Evolutionary conservation across 83 land plant genomes (phyloP).

Genomic region (Diphasiastrum complanatum): DNA sequence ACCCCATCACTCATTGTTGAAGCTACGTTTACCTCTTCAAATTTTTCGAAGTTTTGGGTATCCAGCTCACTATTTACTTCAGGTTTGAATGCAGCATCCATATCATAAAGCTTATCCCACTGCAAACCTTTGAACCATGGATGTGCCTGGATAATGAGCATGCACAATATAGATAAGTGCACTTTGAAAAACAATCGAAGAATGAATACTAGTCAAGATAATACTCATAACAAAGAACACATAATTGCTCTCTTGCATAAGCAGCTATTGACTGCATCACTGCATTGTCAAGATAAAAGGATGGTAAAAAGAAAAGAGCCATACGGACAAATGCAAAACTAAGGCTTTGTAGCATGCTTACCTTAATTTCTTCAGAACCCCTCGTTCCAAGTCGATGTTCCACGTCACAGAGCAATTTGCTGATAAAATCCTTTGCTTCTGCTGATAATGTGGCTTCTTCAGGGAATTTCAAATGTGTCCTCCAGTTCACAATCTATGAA

Average conservation of each 20-base stretch:
- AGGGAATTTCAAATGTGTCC: conserved; percentile 33
- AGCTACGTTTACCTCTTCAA: conserved; percentile 35
- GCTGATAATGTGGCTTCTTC: conserved; percentile 31
- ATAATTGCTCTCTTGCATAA: too few relatives aligned
- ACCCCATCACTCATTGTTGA: too few relatives aligned
- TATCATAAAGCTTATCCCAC: conserved; percentile 62
- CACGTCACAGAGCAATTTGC: conserved; percentile 32
- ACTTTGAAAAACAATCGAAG: too few relatives aligned
- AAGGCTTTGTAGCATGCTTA: too few relatives aligned
- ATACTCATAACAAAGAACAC: too few relatives aligned
- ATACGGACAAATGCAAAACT: too few relatives aligned
- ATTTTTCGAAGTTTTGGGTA: conserved; percentile 52
- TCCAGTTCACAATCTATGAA: conserved; percentile 33
- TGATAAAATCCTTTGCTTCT: conserved; percentile 33
- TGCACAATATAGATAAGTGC: too few relatives aligned
- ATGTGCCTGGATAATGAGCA: conserved; percentile 45
- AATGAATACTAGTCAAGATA: too few relatives aligned
- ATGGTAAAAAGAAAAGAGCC: background rate
- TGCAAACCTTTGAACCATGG: conserved; percentile 61
- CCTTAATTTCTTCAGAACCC: conserved; percentile 33
- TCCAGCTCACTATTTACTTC: conserved; percentile 72
- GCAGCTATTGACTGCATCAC: too few relatives aligned
- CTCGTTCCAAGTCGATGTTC: conserved; percentile 38
- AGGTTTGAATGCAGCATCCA: conserved; percentile 78
- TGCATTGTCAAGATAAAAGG: too few relatives aligned